Percentiles rank a stretch among this genome's conserved stretches.
Evolutionary conservation across 2,329 filamentous ascomycete genomes (phyloP).

Genomic region (Aspergillus hortae): DNA sequence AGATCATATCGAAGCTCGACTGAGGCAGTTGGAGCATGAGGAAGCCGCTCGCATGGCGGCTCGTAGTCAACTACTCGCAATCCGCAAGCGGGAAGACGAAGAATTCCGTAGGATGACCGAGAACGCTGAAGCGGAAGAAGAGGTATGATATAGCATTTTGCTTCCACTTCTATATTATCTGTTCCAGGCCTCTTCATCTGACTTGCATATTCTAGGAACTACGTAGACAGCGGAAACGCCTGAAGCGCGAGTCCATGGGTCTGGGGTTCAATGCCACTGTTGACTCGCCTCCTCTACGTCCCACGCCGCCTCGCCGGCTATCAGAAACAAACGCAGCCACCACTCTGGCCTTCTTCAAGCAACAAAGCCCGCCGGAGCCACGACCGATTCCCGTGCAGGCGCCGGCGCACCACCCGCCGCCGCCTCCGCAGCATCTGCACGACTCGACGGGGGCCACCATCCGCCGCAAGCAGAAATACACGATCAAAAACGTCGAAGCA

Average conservation of each 20-base stretch:
- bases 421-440: conserved; percentile 22
- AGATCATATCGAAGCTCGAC: conserved; percentile 37
- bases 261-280: conserved; percentile 29
- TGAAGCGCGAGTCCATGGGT: conserved; percentile 41
- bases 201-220: conserved; percentile 27
- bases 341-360: conserved; percentile 40
- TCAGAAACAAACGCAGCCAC: conserved; percentile 41
- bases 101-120: conserved; percentile 40
- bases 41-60: conserved; percentile 37
- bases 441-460: conserved; percentile 26
- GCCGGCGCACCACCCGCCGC: conserved; percentile 19
- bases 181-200: background rate
- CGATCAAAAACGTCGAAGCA: conserved; percentile 40
- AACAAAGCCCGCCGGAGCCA: conserved; percentile 39
- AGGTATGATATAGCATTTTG: conserved; percentile 26
- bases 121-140: conserved; percentile 38
- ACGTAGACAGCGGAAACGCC: conserved; percentile 35
- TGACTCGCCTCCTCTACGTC: conserved; percentile 37
- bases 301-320: conserved; percentile 35
- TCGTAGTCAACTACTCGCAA: conserved; percentile 33
- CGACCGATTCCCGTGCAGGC: conserved; percentile 26
- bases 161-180: background rate
- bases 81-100: conserved; percentile 40
- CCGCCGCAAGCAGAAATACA: conserved; percentile 40
- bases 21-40: conserved; percentile 39